Conservation (phyloP, 768 basidiomycete genomes). For the Lyophyllum shimeji region DNA sequence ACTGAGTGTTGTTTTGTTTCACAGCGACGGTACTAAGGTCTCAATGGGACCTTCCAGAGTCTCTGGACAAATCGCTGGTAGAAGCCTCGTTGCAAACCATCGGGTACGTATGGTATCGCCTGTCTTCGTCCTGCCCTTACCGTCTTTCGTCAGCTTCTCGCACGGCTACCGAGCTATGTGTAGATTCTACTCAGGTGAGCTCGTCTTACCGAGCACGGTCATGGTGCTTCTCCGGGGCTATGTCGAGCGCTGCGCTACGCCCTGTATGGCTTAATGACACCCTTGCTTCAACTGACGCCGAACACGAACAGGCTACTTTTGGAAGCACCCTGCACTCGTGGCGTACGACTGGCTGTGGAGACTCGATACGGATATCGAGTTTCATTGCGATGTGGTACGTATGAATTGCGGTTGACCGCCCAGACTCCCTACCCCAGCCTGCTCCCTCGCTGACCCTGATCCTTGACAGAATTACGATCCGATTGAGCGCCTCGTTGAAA, state of each 20-base stretch:
- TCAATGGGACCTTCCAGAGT: slow-evolving; percentile 24
- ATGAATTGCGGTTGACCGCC: too few species aligned
- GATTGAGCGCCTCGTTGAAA: slow-evolving; percentile 21
- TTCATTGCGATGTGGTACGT: slow-evolving; percentile 30
- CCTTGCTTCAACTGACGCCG: not conserved
- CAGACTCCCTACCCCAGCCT: too few species aligned
- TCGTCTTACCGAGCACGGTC: not conserved
- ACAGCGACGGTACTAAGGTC: slow-evolving; percentile 20
- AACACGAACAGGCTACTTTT: slow-evolving; percentile 25
- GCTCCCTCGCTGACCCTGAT: too few species aligned
- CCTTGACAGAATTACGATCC: slow-evolving; percentile 26
- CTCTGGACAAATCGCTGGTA: slow-evolving; percentile 21
- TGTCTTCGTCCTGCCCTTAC: too few species aligned
- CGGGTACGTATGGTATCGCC: slow-evolving; percentile 14
- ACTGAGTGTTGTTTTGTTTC: slow-evolving; percentile 1
- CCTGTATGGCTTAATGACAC: not conserved
- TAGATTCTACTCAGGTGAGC: slow-evolving; percentile 28
- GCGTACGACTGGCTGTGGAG: slow-evolving; percentile 30
- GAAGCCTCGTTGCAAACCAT: slow-evolving; percentile 23
- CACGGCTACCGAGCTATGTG: slow-evolving; percentile 31
- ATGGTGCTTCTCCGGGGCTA: not conserved
- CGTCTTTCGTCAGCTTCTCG: slow-evolving; percentile 18
- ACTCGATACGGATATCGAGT: slow-evolving; percentile 30
- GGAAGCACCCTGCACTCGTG: slow-evolving; percentile 25
- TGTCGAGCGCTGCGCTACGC: too few species aligned